Evolutionary conservation across 2,329 filamentous ascomycete species (phyloP), one percentile per base, ranked within the genome.

Genomic region (Ceratocystis ficicola): DNA sequence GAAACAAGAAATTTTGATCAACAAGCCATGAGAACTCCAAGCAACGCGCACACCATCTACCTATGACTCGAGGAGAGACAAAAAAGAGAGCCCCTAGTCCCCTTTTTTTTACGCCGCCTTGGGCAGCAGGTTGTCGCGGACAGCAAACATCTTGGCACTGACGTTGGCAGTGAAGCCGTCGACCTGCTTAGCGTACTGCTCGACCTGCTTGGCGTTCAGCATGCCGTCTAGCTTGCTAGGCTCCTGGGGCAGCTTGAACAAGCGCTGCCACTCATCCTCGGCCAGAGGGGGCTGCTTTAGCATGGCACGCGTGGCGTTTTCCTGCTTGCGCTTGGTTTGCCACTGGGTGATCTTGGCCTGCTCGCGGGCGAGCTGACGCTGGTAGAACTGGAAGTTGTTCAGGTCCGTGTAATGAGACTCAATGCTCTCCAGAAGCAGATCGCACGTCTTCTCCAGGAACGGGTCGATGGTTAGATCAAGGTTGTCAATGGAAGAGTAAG

Each of bases 361-460:
- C 80, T 99, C 94, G 72, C 94, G 89, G 65, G 87, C 88, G 67
- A 97, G 83, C 74, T 95, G 91, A 73, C 94, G 86, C 79, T 96
- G 91, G 81, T 96, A 96, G 83, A 84, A 85, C 77, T 96, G 92
- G 80, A 95, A 94, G 83, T 99, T 99, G 85, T 97, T 97, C 75
- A 95, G 88, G 78, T 99, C 94, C 68, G 92, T 96, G 80, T 97
- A 94, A 81, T 99, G 94, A 66, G 88, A 88, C 81, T 99, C 94
- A 75, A 99, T 96, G 80, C 88, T 91, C 74, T 99, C 94, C 69
- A 97, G 86, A 66, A 99, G 85, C 71, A 96, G 85, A 74, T 99
- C 93, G 79, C 91, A 96, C 64, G 93, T 96, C 84, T 96, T 96
- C 83, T 97, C 93, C 61, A 99, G 86, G 82, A 95, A 96, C 41